Base-by-base conservation (phyloP, 257 asterid species). In the Solanum appendiculatum region DNA sequence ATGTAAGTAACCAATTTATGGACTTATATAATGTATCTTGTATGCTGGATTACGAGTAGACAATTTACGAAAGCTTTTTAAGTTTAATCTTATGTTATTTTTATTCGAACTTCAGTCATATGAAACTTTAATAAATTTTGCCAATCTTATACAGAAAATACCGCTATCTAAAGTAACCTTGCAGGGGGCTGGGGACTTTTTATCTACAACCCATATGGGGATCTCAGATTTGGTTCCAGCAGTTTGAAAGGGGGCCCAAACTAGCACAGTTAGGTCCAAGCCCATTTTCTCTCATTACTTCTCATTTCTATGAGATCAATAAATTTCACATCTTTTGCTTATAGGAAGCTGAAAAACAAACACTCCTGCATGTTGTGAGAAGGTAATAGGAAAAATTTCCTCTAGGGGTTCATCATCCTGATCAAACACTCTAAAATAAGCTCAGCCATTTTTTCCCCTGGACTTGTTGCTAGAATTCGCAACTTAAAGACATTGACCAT, bases 401-500 rank as follows among this genome's bases (percentile, higher is more conserved):
- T 34, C 46, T 1, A 34, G 0, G 25, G 27, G 25, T 9, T 70
- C 44, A 69, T 69, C 9, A 16, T 31, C 39, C 12, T 68, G 10
- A 15, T 14, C 85, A 63, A 56, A 89, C 86, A 5, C 88, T 86
- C 78, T 46, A 87, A 82, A 2, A 75, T 88, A n/a, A 85, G 89
- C 87, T 74, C 85, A 4, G 18, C 60, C 36, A 37, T 40, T 90
- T 85, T 63, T 84, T 51, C 77, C 34, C 54, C 46, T 80, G 56
- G 73, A 58, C 48, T 86, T 25, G 77, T 85, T 27, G 83, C 83
- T 21, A 64, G 82, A 44, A 3, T 86, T 73, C 92, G 88, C 14
- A 89, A 87, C 85, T 36, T 87, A 7, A 84, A 86, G 23, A 87
- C 86, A 81, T 81, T 86, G 64, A 91, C 91, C 51, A 78, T 89